These are phyloP conservation scores for Paramarasmius palmivorus DNA, from an alignment of 1,284 basidiomycete genomes.

Conservation along the genomic window DNA sequence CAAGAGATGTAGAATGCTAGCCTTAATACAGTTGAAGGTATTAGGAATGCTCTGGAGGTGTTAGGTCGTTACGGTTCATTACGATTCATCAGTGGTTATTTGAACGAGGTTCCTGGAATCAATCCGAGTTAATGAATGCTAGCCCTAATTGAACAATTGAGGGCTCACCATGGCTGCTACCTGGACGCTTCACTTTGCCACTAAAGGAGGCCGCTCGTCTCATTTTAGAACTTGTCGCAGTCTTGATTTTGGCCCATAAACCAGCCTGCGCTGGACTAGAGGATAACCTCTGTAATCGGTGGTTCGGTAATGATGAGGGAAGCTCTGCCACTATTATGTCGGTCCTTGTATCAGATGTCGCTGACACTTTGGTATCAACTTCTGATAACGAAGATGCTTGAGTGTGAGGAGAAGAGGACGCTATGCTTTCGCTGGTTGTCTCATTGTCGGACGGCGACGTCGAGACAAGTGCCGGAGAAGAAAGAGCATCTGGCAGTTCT, in stretches of 20 bases:
- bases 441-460: not conserved
- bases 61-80: too few species aligned
- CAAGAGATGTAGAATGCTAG: too few species aligned
- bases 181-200: not conserved
- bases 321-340: not conserved
- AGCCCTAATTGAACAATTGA: not conserved
- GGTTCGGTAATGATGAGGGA: too few species aligned
- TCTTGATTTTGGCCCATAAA: constrained; percentile 40
- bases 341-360: not conserved
- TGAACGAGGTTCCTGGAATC: too few species aligned
- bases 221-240: constrained; percentile 22
- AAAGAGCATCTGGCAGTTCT: not conserved
- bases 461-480: too few species aligned
- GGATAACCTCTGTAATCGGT: not conserved
- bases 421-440: not conserved
- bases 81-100: too few species aligned
- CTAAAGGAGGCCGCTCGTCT: constrained; percentile 11
- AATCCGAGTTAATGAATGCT: too few species aligned
- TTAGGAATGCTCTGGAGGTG: too few species aligned
- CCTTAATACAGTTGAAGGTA: too few species aligned
- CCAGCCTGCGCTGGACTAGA: constrained; percentile 7
- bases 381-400: not conserved
- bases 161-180: not conserved
- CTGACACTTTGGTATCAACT: not conserved
- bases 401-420: not conserved